Conservation (phyloP, 176 grass and related monocot genomes). For the Eleusine indica region DNA sequence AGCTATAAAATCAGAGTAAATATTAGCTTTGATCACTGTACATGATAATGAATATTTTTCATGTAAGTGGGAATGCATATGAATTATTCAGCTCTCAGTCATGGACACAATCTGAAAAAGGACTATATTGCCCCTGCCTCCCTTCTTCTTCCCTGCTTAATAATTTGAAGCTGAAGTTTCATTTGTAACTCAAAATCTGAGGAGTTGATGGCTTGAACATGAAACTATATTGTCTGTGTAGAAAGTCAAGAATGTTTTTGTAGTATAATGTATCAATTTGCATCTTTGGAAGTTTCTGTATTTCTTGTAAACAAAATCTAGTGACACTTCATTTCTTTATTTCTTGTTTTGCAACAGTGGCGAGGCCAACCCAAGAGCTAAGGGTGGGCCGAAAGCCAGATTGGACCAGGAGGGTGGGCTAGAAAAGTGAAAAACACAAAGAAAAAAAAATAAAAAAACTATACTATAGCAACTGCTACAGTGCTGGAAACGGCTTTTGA, state of each 20-base stretch:
- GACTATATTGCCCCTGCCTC: not conserved
- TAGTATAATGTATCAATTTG: not conserved
- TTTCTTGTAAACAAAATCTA: not conserved
- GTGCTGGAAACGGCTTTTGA: too few species aligned
- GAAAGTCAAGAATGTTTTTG: not conserved
- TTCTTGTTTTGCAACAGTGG: too few species aligned
- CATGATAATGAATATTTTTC: too few species aligned
- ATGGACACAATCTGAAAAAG: not conserved
- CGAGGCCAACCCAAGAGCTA: too few species aligned
- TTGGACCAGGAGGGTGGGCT: too few species aligned
- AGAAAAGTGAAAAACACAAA: too few species aligned
- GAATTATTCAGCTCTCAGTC: too few species aligned
- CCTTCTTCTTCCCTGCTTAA: conserved; percentile 6
- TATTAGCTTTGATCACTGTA: not conserved
- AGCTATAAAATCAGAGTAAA: not conserved
- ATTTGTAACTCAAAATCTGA: conserved; percentile 18
- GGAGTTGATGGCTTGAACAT: not conserved
- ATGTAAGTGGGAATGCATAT: too few species aligned
- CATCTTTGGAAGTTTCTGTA: not conserved
- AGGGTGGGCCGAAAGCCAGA: too few species aligned
- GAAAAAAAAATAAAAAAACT: not conserved
- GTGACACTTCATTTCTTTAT: too few species aligned
- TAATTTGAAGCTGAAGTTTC: not conserved
- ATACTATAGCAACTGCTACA: too few species aligned
- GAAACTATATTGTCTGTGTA: not conserved